Base-by-base conservation (phyloP, 345 rosid genomes). In the Moricandia moricandioides region DNA sequence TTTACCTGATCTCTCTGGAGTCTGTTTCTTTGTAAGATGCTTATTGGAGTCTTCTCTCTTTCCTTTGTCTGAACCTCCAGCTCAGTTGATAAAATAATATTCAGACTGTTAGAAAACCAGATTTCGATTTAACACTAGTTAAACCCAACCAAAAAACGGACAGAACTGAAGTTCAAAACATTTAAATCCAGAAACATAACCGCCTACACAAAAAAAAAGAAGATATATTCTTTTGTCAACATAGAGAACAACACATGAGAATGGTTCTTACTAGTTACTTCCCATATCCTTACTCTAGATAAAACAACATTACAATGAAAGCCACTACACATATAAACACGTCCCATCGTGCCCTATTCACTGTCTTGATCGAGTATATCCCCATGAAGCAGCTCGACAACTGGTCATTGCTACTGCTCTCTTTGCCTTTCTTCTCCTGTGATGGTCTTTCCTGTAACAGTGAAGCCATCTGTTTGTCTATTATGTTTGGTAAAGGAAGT, bases 381-480 rank as follows among this genome's bases (percentile, higher is more conserved):
- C 77, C 81, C 4, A 78, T 6, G 6, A 72, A 78, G 72, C 81
- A 78, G 6, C 39, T 72, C 17, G 81, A 60, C 56, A 72, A 6
- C 0, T 56, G 4, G 5, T 71, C 69, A 2, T 0, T 59, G 30
- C 1, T 8, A 17, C 29, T 62, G 47, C 47, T 10, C 0, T 51
- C 64, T 18, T n/a, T 31, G 2, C 69, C 73, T 60, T 66, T 1
- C 65, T 66, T 49, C 63, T 78, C 45, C 49, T 66, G 33, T 2
- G 69, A 59, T 37, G 64, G 72, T 0, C 8, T 60, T 21, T 60
- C 58, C 27, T 78, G 64, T 11, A 78, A 1, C 52, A 72, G 37
- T 54, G 64, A 59, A 24, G 52, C 26, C 69, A 78, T 60, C 34
- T 72, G 73, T 61, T 12, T 71, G 63, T 78, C 81, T 67, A 72